Evolutionary conservation across 768 basidiomycete genomes (phyloP).

Genomic region (Gloeophyllum trabeum): DNA sequence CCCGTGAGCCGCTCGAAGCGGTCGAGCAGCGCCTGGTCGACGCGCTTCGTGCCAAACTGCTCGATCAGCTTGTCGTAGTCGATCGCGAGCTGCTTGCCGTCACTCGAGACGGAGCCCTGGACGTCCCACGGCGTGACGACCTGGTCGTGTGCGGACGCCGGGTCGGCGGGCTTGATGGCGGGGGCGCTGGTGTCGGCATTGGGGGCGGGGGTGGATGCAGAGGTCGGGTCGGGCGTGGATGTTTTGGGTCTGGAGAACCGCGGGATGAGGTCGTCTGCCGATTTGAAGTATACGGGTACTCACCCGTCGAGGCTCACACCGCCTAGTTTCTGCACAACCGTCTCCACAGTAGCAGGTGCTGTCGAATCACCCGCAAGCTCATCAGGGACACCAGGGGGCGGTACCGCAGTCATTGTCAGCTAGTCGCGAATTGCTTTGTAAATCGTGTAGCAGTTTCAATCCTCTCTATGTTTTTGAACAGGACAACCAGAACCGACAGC

Average conservation of each 20-base stretch:
- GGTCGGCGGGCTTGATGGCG: background rate
- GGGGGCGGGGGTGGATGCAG: background rate
- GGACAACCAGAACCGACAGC: no score
- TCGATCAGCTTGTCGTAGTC: slow-evolving; percentile 93
- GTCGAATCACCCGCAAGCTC: no score
- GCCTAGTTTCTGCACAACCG: background rate
- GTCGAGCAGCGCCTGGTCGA: slow-evolving; percentile 67
- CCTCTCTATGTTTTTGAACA: no score
- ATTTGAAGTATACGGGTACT: no score
- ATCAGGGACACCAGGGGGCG: no score
- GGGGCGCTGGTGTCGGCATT: background rate
- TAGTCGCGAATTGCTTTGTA: no score
- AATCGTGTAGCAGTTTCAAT: no score
- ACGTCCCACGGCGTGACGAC: slow-evolving; percentile 98
- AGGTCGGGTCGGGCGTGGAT: background rate
- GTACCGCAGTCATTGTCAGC: no score
- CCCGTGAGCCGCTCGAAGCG: slow-evolving; percentile 92
- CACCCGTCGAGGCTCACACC: background rate
- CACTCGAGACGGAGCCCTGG: slow-evolving; percentile 75
- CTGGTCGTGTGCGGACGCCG: slow-evolving; percentile 37
- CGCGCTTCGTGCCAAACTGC: slow-evolving; percentile 84
- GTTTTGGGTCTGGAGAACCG: background rate
- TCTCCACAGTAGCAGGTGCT: background rate
- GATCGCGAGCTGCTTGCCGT: slow-evolving; percentile 88
- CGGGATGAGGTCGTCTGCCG: background rate